Evolutionary conservation across 2,329 filamentous ascomycete genomes (phyloP).

Genomic region (Monilinia laxa): DNA sequence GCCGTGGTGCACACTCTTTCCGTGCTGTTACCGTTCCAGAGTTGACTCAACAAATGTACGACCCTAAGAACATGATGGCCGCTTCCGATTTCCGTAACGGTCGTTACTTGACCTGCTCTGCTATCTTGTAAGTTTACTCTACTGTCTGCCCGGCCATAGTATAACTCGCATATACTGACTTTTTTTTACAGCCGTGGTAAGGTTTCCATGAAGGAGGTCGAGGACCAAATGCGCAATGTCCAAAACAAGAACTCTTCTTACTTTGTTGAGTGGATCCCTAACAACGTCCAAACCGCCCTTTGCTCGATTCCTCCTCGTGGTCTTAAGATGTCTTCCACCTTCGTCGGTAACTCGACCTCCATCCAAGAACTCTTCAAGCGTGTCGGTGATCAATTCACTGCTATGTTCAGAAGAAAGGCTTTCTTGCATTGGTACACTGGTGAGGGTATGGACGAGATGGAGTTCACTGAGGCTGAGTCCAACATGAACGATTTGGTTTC

Average conservation of each 20-base stretch:
- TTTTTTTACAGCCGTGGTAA: slow-evolving; percentile 75
- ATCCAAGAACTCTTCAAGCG: slow-evolving; percentile 99
- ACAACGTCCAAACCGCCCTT: slow-evolving; percentile 99
- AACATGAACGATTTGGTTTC: slow-evolving; percentile 99
- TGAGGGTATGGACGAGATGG: slow-evolving; percentile 99
- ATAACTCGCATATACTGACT: slow-evolving; percentile 38
- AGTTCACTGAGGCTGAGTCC: slow-evolving; percentile 99
- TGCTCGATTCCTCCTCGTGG: slow-evolving; percentile 98
- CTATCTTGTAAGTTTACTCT: slow-evolving; percentile 69
- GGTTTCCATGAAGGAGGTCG: slow-evolving; percentile 99
- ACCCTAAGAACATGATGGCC: slow-evolving; percentile 99
- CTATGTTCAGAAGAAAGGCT: slow-evolving; percentile 99
- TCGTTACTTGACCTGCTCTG: slow-evolving; percentile 98
- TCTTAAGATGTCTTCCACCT: slow-evolving; percentile 98
- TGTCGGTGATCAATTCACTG: slow-evolving; percentile 98
- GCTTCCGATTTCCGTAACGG: slow-evolving; percentile 99
- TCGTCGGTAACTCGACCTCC: slow-evolving; percentile 98
- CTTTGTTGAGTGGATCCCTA: slow-evolving; percentile 99
- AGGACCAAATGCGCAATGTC: slow-evolving; percentile 99
- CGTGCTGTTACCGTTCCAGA: slow-evolving; percentile 96
- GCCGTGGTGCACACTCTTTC: slow-evolving; percentile 89
- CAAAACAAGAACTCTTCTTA: slow-evolving; percentile 99
- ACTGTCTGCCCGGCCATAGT: not conserved
- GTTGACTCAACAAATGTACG: slow-evolving; percentile 99
- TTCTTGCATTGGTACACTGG: slow-evolving; percentile 99